These are phyloP conservation scores for Heritiera littoralis DNA, from an alignment of 345 rosid species.

Conservation along the genomic window DNA sequence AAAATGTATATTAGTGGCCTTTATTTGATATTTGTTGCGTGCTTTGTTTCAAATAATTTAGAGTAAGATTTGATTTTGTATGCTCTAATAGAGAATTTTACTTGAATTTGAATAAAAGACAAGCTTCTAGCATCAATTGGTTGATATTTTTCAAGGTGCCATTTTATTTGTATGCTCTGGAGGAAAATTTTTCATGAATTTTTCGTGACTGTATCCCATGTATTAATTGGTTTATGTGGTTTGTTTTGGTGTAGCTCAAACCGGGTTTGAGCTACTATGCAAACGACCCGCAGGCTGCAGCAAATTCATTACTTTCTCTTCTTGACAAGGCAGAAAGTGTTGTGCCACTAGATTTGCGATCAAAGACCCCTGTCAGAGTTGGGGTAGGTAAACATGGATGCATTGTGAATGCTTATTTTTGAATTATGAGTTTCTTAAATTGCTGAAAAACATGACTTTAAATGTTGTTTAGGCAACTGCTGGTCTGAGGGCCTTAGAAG, in stretches of 20 bases:
- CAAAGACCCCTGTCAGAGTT: slow-evolving; percentile 87
- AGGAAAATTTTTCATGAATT: neutral
- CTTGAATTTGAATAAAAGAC: neutral
- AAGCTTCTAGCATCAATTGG: neutral
- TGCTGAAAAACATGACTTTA: slow-evolving; percentile 22
- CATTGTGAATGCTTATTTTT: slow-evolving; percentile 5
- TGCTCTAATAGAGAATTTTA: neutral
- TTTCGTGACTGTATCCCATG: neutral
- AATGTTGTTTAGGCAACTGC: slow-evolving; percentile 76
- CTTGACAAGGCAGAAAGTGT: slow-evolving; percentile 80
- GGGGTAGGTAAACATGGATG: slow-evolving; percentile 59
- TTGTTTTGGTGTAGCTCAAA: slow-evolving; percentile 51
- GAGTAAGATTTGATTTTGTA: neutral
- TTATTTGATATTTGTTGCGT: neutral
- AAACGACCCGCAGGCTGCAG: slow-evolving; percentile 70
- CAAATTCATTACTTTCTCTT: slow-evolving; percentile 63
- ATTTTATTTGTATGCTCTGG: neutral
- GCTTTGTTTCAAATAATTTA: too few species aligned
- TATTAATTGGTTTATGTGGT: slow-evolving; percentile 27
- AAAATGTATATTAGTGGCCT: neutral
- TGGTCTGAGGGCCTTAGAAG: slow-evolving; percentile 84
- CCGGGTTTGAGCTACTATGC: slow-evolving; percentile 92
- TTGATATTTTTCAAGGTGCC: neutral
- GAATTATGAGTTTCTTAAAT: neutral
- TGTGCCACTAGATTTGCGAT: slow-evolving; percentile 74